phyloP scores from a whole-genome alignment of 257 asterid species.

The Orobanche coerulescens region DNA sequence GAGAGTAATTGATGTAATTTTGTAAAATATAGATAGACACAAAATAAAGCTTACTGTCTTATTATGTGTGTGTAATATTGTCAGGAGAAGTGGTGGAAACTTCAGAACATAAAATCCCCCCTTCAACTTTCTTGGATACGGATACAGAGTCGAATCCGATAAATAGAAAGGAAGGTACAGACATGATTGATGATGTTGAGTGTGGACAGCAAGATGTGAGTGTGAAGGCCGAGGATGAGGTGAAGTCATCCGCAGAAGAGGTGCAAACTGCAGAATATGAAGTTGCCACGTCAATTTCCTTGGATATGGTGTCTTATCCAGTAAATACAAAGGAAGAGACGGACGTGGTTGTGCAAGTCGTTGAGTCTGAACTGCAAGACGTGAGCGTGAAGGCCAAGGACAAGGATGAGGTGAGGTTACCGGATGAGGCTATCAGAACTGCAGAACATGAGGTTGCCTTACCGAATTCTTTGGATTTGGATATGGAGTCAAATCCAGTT shows the following conservation, averaged over 20 bases:
- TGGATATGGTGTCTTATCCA: constrained; percentile 15
- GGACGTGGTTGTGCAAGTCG: constrained; percentile 17
- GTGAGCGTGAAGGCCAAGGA: constrained; percentile 15
- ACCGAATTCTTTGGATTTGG: constrained; percentile 16
- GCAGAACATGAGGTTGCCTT: constrained; percentile 19
- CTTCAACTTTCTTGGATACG: too few species aligned
- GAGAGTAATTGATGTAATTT: too few species aligned
- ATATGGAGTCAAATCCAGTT: not conserved
- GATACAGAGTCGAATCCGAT: not conserved
- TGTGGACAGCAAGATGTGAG: constrained; percentile 15
- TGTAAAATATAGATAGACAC: too few species aligned
- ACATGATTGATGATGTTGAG: not conserved
- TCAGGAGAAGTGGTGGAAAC: too few species aligned
- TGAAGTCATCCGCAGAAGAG: constrained; percentile 11
- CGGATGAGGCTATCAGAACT: constrained; percentile 18
- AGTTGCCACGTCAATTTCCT: constrained; percentile 19
- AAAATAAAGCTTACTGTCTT: too few species aligned
- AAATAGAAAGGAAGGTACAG: not conserved
- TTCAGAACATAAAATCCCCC: too few species aligned
- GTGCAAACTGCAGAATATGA: constrained; percentile 19
- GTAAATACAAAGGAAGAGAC: not conserved
- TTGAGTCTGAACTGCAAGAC: constrained; percentile 19
- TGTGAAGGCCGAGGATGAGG: constrained; percentile 19
- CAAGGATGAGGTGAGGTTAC: constrained; percentile 17
- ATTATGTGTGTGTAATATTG: too few species aligned